These are phyloP conservation scores for Zoysia pacifica DNA, from an alignment of 176 grass and related monocot species.

Conservation along the genomic window DNA sequence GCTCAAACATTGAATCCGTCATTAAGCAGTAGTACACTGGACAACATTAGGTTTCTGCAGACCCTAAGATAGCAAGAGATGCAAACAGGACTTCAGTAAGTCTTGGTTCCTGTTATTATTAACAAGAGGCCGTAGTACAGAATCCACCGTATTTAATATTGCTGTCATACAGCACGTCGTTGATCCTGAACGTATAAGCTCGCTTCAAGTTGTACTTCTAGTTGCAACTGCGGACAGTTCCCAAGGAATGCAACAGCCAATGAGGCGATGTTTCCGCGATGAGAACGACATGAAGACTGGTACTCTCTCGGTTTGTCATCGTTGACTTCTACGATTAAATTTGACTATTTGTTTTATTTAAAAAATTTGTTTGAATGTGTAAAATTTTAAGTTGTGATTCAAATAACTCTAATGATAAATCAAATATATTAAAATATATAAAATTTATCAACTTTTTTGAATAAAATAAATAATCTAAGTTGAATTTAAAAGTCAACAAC, in stretches of 20 bases:
- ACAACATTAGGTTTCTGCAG: slow-evolving; percentile 49
- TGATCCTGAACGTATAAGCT: slow-evolving; percentile 64
- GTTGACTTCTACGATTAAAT: too few species aligned
- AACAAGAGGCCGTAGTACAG: not conserved
- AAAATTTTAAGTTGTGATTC: too few species aligned
- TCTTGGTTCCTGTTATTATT: slow-evolving; percentile 12
- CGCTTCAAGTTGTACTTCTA: slow-evolving; percentile 71
- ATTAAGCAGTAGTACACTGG: slow-evolving; percentile 82
- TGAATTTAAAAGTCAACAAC: too few species aligned
- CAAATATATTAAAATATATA: too few species aligned
- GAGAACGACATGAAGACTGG: slow-evolving; percentile 77
- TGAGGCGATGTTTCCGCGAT: slow-evolving; percentile 89
- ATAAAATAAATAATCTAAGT: too few species aligned
- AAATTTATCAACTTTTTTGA: too few species aligned
- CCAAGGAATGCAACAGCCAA: slow-evolving; percentile 74
- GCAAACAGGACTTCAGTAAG: slow-evolving; percentile 61
- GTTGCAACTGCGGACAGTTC: slow-evolving; percentile 77
- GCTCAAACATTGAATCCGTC: slow-evolving; percentile 60
- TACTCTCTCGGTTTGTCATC: too few species aligned
- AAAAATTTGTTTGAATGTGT: too few species aligned
- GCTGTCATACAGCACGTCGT: slow-evolving; percentile 55
- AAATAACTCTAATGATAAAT: too few species aligned
- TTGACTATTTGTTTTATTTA: too few species aligned
- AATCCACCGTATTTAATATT: slow-evolving; percentile 29
- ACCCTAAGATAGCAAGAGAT: slow-evolving; percentile 42